Conservation (phyloP, 2,329 filamentous ascomycete genomes). For the Aspergillus phoenicis region DNA sequence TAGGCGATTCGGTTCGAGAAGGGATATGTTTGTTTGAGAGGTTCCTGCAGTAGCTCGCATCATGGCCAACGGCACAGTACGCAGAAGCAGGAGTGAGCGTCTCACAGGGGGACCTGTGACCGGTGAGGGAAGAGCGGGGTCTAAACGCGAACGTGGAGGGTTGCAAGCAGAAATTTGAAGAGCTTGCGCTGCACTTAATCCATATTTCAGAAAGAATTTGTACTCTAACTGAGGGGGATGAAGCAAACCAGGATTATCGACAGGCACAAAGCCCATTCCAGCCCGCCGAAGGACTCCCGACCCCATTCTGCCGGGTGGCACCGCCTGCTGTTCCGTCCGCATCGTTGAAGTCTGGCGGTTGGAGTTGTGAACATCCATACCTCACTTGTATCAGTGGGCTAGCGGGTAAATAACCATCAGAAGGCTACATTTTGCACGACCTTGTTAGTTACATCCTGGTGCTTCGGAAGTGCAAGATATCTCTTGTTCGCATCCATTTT, state of each 20-base stretch:
- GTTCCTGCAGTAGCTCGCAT: constrained; percentile 32
- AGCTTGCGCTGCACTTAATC: background rate
- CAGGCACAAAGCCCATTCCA: background rate
- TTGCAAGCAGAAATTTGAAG: background rate
- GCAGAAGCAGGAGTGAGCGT: constrained; percentile 12
- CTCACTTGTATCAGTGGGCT: background rate
- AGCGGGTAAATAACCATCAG: background rate
- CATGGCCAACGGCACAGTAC: constrained; percentile 25
- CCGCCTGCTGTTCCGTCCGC: constrained; percentile 11
- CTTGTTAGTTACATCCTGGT: no score
- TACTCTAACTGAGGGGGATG: background rate
- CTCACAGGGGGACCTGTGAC: constrained; percentile 7
- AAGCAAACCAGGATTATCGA: background rate
- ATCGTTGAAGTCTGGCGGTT: background rate
- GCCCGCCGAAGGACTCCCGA: background rate
- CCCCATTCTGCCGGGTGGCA: constrained; percentile 12
- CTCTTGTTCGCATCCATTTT: no score
- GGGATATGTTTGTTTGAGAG: constrained; percentile 26
- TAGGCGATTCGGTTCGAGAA: constrained; percentile 20
- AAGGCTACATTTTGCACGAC: background rate
- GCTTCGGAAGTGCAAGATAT: no score
- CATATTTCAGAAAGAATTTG: background rate
- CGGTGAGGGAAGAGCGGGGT: constrained; percentile 3
- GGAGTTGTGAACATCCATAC: background rate
- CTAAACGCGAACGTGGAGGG: background rate